Base-by-base conservation (phyloP, 1,139 yeast species). In the Hyphopichia pseudoburtonii region DNA sequence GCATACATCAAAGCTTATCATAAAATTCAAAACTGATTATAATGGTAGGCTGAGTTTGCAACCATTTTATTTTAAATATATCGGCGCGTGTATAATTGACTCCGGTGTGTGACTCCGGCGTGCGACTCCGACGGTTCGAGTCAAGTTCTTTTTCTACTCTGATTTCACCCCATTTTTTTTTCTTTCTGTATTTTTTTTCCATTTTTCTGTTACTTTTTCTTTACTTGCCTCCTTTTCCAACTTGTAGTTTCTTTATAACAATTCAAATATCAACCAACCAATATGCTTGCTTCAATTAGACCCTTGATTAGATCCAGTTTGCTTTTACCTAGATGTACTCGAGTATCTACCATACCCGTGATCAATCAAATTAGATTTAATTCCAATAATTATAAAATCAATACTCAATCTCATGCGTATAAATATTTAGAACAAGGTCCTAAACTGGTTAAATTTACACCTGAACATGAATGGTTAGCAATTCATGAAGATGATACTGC, bases 401-500 rank as follows among this genome's bases (percentile, higher is more conserved):
- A 76, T 61, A 65, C 72, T 34, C 70, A 69, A 26, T 72, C 85
- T 6, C 66, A 69, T 43, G 82, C 73, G 27, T 70, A 66, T 62
- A 72, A 70, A 46, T 76, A 77, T 61, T 43, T 56, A 40, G 66
- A 79, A 37, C 60, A 70, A 35, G 73, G 75, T n/a, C 82, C 82
- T 37, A 57, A 62, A 43, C 56, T 57, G 17, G 76, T 86, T 47
- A 81, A 78, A 63, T 90, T 79, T 71, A 87, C 98, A 14, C 69
- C 73, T 38, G 97, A 92, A 57, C 99, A 92, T 70, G 99, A 92
- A 69, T 92, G 97, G 97, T 69, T 94, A 43, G 92, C 96, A 2
- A 72, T 82, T 35, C 94, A 86, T 59, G 76, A 77, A 25, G 96
- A 90, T 62, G 87, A 88, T 42, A 73, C 82, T 25, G 84, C 94